A percentile compares a stretch with the other conserved stretches of the same genome.
Conservation (phyloP, 768 basidiomycete genomes). For the Suillus fuscotomentosus region DNA sequence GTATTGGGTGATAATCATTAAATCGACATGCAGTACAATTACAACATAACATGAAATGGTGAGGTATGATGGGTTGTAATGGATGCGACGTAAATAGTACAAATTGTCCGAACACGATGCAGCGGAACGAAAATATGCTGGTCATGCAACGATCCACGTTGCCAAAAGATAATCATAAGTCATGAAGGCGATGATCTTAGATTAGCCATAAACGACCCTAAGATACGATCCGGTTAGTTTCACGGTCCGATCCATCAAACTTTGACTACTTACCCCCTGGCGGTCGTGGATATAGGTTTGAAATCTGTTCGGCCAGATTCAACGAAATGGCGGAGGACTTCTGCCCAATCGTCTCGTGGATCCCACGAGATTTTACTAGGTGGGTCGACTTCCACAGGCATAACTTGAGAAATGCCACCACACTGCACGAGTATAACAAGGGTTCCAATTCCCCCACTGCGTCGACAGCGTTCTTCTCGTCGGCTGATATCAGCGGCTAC, state of each 20-base stretch:
- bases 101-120: constrained; percentile 26
- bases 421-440: constrained; percentile 77
- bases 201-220: constrained; percentile 46
- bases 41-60: constrained; percentile 19
- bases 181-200: constrained; percentile 3
- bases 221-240: constrained; percentile 10
- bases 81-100: constrained; percentile 18
- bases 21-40: constrained; percentile 18
- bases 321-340: constrained; percentile 68
- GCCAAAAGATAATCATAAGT: constrained; percentile 14
- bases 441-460: constrained; percentile 73
- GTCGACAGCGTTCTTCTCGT: constrained; percentile 77
- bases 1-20: constrained; percentile 16
- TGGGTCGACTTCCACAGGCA: constrained; percentile 85
- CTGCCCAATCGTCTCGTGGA: constrained; percentile 67
- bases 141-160: constrained; percentile 31
- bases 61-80: constrained; percentile 19
- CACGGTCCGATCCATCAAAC: constrained; percentile 1
- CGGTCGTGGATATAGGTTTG: constrained; percentile 77
- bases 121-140: constrained; percentile 10
- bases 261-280: constrained; percentile 57
- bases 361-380: constrained; percentile 79
- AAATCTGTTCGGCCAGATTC: constrained; percentile 74
- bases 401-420: constrained; percentile 72
- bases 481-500: constrained; percentile 75